Base-by-base conservation (phyloP, 1,284 basidiomycete genomes). In the Ceratobasidium theobromae region DNA sequence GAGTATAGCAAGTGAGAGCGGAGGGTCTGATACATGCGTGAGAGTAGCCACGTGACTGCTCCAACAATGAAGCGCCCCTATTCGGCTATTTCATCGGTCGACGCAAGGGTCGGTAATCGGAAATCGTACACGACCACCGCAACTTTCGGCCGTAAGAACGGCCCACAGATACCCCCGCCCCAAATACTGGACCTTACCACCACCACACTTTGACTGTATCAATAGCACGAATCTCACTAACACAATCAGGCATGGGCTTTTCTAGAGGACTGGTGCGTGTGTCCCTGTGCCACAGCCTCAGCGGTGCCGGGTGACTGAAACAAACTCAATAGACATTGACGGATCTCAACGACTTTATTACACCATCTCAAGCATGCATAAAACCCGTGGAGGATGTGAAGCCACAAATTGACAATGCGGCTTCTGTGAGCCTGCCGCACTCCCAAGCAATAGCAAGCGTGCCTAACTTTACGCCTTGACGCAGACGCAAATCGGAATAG, bases 321-420 rank as follows among this genome's bases (percentile, higher is more conserved):
- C 48, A 2, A 18, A 33, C 35, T 23, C 35, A 12, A 14, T 27
- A 93, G 91, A 92, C 89, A 8, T 78, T 97, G 38, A 95, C 93
- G 18, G 96, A 99, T 76, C 84, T 99, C 49, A 98, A 98, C 77
- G 97, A 99, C 79, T 99, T 96, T 76, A 91, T 99, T 53, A 93
- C 94, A 0, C 97, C 97, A 2, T 93, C 95, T 0, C 96, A 98
- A 79, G 90, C 91, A 45, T 99, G 97, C 77, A 98, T 99, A 77
- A 98, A 98, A 74, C 96, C 97, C 1, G 93, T 98, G 23, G 75
- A 79, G 67, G 85, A 89, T 74, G 77, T 79, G 6, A 84, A 86
- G 69, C 74, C 70, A 69, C 76, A 76, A n/a, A n/a, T 28, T 51
- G 58, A 62, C 40, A 62, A 62, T 35, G 58, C 74, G 78, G 41